Base-by-base conservation (phyloP, 2,329 filamentous ascomycete genomes). In the Elsinoe australis region DNA sequence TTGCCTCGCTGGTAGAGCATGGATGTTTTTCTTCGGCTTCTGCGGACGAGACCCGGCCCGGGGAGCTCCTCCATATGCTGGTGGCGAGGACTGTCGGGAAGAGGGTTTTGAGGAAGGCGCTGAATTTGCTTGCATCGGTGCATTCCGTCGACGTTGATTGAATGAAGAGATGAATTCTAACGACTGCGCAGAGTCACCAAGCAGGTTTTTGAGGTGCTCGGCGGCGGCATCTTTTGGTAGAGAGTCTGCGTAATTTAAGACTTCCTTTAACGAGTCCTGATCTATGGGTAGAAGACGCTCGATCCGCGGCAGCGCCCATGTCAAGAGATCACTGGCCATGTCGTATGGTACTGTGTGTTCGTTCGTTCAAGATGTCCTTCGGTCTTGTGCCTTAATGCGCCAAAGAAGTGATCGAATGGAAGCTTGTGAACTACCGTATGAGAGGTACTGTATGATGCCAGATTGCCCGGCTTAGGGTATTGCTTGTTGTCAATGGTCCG, bases 131-230 rank as follows among this genome's bases (percentile, higher is more conserved):
- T 55, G 47, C 34, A 61, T 50, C 24, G 60, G 57, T 22, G 60
- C 65, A 22, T 64, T 61, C 46, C 62, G 65, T 52, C 78, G 69
- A 49, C 77, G 78, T 2, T 82, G 77, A 62, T 95, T 96, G 67
- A 85, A 86, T 8, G 76, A 76, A 17, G 80, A 73, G 52, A 86
- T 85, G 60, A 86, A 86, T 56, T 85, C 81, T 45, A 85, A 65
- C 1, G 79, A 76, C 57, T 84, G 80, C 1, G 88, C 79, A 5
- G 85, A 88, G 63, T 94, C 87, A 42, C 90, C 92, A 0, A 98
- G 76, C 47, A 98, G 72, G 60, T 92, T 87, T 64, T 82, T 84
- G 52, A 98, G 83, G 65, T 96, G 87, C 33, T 88, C 82, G 44
- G 80, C 87, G 10, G 87, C 85, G 54, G 83, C 85, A 45, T 80